Evolutionary conservation across 1,284 basidiomycete genomes (phyloP), one percentile per base, ranked within the genome.

Genomic region (Lignosus rhinocerotis): DNA sequence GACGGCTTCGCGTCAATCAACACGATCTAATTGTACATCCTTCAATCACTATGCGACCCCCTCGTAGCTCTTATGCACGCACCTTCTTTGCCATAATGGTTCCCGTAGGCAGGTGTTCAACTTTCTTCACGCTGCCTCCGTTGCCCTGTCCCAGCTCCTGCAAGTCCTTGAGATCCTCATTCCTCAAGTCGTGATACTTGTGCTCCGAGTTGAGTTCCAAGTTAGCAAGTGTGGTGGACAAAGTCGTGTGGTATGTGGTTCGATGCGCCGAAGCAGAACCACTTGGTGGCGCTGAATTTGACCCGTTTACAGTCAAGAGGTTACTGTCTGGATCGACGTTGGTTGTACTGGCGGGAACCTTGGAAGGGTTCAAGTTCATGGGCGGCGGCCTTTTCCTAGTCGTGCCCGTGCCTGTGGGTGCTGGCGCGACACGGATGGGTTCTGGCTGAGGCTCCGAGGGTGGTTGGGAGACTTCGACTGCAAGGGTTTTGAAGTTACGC

Each of bases 1-100:
- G 93, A 87, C 0, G 95, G 93, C 72, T 98, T 98, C 17, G 96
- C 96, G 72, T 99, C 96, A 72, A 99, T 98, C 63, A 98, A 85
- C 31, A 99, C 95, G 69, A 97, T 94, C 95, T 98, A 56, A 47
- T 50, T 46, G 19, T 36, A 41, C 39, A 46, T 52, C 32, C 31
- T 31, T 48, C 25, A 50, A 16, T 51, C 30, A 47, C 31, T 36
- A 39, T 34, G 47, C 49, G 45, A 45, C 36, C 31, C 52, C 43
- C 50, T 43, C 47, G 19, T 14, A 54, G 42, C 31, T 51, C 44
- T 21, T 41, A 25, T 25, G 25, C 32, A 75, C 85, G 54, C 66
- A 92, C 95, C 87, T 98, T 97, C 78, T 94, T 93, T 0, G 95
- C 95, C 94, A 97, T 97, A 64, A 92, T 85, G 5, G 86, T 91